A percentile compares a stretch with the other conserved stretches of the same genome.
Conservation (phyloP, 2,329 filamentous ascomycete genomes). For the Didymella lethalis region DNA sequence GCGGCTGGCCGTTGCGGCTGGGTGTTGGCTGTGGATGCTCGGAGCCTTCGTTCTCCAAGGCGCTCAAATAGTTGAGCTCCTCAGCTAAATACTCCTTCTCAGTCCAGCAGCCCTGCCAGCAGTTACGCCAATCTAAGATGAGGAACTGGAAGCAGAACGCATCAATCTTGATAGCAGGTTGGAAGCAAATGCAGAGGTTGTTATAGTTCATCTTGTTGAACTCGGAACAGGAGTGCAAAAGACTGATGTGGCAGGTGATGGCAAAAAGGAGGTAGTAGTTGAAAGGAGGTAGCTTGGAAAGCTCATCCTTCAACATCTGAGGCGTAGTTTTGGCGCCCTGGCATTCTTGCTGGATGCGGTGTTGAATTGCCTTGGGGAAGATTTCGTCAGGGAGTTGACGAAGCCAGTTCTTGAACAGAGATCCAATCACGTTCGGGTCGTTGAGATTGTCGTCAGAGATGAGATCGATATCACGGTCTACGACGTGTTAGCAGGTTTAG, state of each 20-base stretch:
- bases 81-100: constrained; percentile 71
- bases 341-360: constrained; percentile 80
- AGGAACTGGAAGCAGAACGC: constrained; percentile 94
- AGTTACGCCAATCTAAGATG: constrained; percentile 93
- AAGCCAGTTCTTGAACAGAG: constrained; percentile 95
- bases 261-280: constrained; percentile 98
- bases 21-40: constrained; percentile 29
- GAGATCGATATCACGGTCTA: constrained; percentile 87
- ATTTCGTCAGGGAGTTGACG: constrained; percentile 94
- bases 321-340: constrained; percentile 80
- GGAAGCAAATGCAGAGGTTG: constrained; percentile 95
- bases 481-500: constrained; percentile 20
- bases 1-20: constrained; percentile 38
- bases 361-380: constrained; percentile 84
- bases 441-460: constrained; percentile 88
- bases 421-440: constrained; percentile 95
- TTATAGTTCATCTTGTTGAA: constrained; percentile 99
- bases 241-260: constrained; percentile 93
- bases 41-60: constrained; percentile 26
- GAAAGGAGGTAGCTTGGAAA: constrained; percentile 93
- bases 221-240: constrained; percentile 87
- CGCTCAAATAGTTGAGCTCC: constrained; percentile 43
- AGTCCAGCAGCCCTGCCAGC: constrained; percentile 95
- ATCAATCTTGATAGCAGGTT: constrained; percentile 96
- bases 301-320: constrained; percentile 85